Conservation (phyloP, 352 stramenopile species). For the Poterioochromonas sp. region DNA sequence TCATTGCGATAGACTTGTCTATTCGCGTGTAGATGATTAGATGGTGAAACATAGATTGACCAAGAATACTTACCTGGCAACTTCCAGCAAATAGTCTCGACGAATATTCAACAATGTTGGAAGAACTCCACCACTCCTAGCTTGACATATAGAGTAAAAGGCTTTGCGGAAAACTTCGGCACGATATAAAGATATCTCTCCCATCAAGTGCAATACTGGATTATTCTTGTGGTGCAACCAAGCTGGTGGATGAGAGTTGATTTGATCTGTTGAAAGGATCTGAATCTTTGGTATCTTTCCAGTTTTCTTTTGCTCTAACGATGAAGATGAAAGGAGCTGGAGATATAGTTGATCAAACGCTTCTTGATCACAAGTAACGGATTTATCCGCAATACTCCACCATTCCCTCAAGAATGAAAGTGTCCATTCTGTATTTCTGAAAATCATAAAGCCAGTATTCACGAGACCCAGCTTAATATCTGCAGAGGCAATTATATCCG, state of each 20-base stretch:
- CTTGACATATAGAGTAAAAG: background rate
- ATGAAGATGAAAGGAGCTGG: background rate
- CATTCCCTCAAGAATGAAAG: background rate
- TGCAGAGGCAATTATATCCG: slow-evolving; percentile 21
- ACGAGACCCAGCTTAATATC: background rate
- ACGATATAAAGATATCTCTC: background rate
- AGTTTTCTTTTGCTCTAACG: background rate
- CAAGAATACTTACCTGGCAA: background rate
- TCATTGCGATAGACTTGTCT: slow-evolving; percentile 11
- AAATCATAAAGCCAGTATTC: slow-evolving; percentile 19
- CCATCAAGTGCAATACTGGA: slow-evolving; percentile 22
- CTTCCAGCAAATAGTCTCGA: background rate
- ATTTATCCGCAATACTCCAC: background rate
- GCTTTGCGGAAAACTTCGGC: background rate
- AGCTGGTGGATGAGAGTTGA: slow-evolving; percentile 19
- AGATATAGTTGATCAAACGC: slow-evolving; percentile 12
- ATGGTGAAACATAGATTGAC: background rate
- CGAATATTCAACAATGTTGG: background rate
- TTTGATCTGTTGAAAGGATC: background rate
- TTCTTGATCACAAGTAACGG: slow-evolving; percentile 14
- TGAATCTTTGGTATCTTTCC: background rate
- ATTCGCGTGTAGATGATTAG: background rate
- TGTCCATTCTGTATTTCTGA: background rate
- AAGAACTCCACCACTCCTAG: background rate
- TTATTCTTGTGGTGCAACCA: background rate